Conservation (phyloP, 2,329 filamentous ascomycete species). For the Hymenoscyphus albidus region DNA sequence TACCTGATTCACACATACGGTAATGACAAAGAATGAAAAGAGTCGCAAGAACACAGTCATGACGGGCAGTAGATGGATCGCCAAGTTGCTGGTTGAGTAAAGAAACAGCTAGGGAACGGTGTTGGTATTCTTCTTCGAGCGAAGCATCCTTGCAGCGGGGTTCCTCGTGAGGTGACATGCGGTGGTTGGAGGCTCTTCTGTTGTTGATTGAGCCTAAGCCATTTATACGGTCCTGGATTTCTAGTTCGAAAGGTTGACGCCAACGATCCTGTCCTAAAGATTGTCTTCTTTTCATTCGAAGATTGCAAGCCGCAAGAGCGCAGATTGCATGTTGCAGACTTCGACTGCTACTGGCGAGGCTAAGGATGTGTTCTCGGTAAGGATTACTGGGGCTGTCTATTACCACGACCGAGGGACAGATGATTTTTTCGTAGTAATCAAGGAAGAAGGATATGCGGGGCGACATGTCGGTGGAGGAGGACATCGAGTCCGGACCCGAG, state of each 20-base stretch:
- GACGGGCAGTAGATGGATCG: slow-evolving; percentile 67
- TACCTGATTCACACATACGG: slow-evolving; percentile 87
- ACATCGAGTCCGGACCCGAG: slow-evolving; percentile 43
- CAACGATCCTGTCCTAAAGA: slow-evolving; percentile 53
- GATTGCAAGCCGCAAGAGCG: slow-evolving; percentile 81
- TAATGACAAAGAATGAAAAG: slow-evolving; percentile 87
- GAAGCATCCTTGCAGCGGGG: slow-evolving; percentile 48
- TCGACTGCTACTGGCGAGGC: slow-evolving; percentile 70
- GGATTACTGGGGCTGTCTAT: slow-evolving; percentile 85
- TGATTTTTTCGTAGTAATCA: slow-evolving; percentile 89
- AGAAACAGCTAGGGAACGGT: slow-evolving; percentile 73
- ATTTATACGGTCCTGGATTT: slow-evolving; percentile 33
- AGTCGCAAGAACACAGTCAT: slow-evolving; percentile 84
- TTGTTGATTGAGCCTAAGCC: slow-evolving; percentile 19
- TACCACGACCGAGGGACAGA: slow-evolving; percentile 87
- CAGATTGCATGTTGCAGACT: slow-evolving; percentile 92
- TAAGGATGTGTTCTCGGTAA: slow-evolving; percentile 77
- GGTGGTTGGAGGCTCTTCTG: slow-evolving; percentile 26
- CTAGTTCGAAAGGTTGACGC: slow-evolving; percentile 39
- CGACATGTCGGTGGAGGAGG: slow-evolving; percentile 57
- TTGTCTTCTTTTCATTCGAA: slow-evolving; percentile 76
- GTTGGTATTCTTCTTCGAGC: slow-evolving; percentile 77
- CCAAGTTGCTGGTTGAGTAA: slow-evolving; percentile 81
- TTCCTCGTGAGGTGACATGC: slow-evolving; percentile 38
- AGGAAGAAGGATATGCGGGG: slow-evolving; percentile 83